Evolutionary conservation across 495 filamentous ascomycete genomes (phyloP), one percentile per base, ranked within the genome.

Genomic region (Chaetomidium leptoderma): DNA sequence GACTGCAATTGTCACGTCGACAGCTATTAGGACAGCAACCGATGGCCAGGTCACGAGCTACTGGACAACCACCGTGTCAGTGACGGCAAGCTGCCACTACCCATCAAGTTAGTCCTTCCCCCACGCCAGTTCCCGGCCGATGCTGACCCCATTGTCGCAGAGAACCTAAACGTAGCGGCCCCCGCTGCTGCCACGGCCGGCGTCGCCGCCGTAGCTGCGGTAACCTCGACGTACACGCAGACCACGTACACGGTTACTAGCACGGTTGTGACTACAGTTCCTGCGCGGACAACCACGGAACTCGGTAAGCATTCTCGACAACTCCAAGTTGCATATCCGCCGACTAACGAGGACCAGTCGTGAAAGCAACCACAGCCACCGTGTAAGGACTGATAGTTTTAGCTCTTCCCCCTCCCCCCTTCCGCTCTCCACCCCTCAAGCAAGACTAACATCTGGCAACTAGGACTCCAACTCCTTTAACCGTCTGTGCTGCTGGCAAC

Each of bases 191-290:
- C n/a, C 36, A 58, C 56, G 0, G 57, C 47, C 7, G 58, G 62
- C 21, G 42, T 61, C 37, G 70, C 63, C 8, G 63, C 69, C 10
- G 61, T 71, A 32, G 62, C 64, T 17, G 65, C 67, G 3, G 67
- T 68, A 32, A 75, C 70, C 6, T 69, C 71, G n/a, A 74, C 74
- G 0, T 63, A 67, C 44, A 77, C 73, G 16, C 66, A 76, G 37
- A 74, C 74, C 16, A 77, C 73, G 16, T 69, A 61, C 33, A 77
- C 74, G 0, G 66, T 75, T 19, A 77, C 73, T 9, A 71, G 65
- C 39, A 75, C 72, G 0, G 52, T 58, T 6, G 49, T 65, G 19
- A 75, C 74, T 8, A 72, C 68, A 5, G 52, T 70, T 6, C 70
- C 73, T 1, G 66, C 63, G 4, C 51, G 52, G 43, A 75, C 72